phyloP scores from a whole-genome alignment of 495 filamentous ascomycete genomes.

The Penicillium dipodomyicola region DNA sequence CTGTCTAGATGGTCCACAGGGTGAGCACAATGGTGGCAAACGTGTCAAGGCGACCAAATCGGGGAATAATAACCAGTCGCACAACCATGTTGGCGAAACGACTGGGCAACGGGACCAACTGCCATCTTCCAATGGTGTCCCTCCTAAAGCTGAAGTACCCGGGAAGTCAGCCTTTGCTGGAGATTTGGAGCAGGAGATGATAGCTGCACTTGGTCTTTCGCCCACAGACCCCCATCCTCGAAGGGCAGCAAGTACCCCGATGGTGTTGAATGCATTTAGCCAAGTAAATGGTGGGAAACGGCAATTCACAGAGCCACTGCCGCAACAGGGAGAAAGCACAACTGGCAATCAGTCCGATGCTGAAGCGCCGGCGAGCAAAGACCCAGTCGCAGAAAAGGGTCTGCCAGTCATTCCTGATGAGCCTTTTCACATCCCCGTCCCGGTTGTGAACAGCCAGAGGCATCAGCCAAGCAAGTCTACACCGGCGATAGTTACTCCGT shows the following conservation, averaged over 20 bases:
- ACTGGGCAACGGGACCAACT: neutral
- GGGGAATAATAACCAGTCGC: conserved; percentile 4
- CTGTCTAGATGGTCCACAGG: conserved; percentile 10
- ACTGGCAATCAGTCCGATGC: neutral
- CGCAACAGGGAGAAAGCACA: neutral
- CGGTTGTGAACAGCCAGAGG: neutral
- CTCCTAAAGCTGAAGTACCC: neutral
- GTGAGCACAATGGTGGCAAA: conserved; percentile 12
- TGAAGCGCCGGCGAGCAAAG: neutral
- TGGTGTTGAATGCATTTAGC: neutral
- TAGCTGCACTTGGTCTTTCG: conserved; percentile 28
- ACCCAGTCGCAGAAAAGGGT: conserved; percentile 2
- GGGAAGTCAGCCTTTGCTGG: conserved; percentile 6
- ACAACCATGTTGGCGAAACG: neutral
- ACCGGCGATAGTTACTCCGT: conserved; percentile 2
- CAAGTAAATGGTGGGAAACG: neutral
- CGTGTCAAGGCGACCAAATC: conserved; percentile 11
- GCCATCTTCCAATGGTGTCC: conserved; percentile 4
- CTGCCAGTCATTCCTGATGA: conserved; percentile 7
- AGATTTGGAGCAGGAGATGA: conserved; percentile 28
- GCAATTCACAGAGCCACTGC: neutral
- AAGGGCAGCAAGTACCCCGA: conserved; percentile 4
- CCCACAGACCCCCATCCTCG: conserved; percentile 16
- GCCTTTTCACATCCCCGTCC: conserved; percentile 1
- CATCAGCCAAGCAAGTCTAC: conserved; percentile 4